Evolutionary conservation across 164 flowering plant genomes (phyloP).

Genomic region (Vitis cinerea): DNA sequence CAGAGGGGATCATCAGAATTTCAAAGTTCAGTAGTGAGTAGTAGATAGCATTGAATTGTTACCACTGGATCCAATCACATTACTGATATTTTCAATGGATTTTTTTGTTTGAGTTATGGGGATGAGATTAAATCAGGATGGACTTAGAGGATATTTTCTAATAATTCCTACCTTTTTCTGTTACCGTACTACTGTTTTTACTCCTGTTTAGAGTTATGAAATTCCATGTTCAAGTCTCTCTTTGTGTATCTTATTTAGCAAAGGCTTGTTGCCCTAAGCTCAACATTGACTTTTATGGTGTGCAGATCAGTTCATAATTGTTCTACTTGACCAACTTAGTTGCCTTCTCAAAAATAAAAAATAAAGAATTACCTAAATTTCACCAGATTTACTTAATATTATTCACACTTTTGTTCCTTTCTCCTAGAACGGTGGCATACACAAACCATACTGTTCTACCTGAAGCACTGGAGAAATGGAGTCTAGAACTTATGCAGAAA

Average conservation of each 20-base stretch:
- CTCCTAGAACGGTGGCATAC: conserved; percentile 85
- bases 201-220: not conserved
- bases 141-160: not conserved
- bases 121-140: not conserved
- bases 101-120: not conserved
- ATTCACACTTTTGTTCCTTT: conserved; percentile 2
- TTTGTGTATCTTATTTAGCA: not conserved
- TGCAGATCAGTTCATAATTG: not conserved
- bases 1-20: not conserved
- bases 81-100: not conserved
- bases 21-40: no score
- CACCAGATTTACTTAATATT: not conserved
- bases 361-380: not conserved
- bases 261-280: not conserved
- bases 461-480: conserved; percentile 98
- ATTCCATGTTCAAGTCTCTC: not conserved
- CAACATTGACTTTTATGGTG: not conserved
- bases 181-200: not conserved
- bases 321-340: not conserved
- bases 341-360: not conserved
- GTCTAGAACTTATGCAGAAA: conserved; percentile 85
- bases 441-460: conserved; percentile 98
- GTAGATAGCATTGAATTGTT: not conserved
- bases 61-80: not conserved
- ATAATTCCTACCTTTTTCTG: not conserved